A percentile compares a stretch with the other conserved stretches of the same genome.
Conservation (phyloP, 345 rosid genomes). For the Eutrema heterophyllum region DNA sequence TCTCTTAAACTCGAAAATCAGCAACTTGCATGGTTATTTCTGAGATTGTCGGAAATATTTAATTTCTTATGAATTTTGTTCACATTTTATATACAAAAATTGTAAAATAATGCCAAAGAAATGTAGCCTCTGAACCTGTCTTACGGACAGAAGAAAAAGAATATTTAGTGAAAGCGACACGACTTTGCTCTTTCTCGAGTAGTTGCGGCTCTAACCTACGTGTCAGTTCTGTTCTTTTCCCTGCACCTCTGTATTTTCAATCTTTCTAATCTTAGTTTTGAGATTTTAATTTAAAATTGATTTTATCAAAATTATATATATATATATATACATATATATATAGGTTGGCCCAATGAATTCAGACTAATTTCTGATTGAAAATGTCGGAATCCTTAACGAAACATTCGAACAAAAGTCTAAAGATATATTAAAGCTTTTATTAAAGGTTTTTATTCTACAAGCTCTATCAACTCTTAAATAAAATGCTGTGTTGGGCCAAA, state of each 20-base stretch:
- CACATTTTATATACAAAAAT: background rate
- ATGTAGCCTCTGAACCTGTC: conserved; percentile 20
- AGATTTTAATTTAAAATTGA: background rate
- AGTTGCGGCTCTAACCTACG: conserved; percentile 35
- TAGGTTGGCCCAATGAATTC: background rate
- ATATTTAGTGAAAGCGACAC: conserved; percentile 28
- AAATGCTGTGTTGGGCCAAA: conserved; percentile 3
- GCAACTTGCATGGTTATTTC: conserved; percentile 24
- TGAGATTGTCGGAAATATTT: conserved; percentile 20
- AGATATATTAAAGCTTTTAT: background rate
- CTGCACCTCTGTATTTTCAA: conserved; percentile 9
- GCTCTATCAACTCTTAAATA: background rate
- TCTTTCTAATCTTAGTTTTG: background rate
- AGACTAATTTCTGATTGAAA: background rate
- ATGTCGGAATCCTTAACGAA: background rate
- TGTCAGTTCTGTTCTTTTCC: conserved; percentile 17
- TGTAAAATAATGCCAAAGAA: background rate
- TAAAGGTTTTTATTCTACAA: background rate
- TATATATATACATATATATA: too few relatives aligned
- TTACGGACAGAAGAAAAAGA: conserved; percentile 16
- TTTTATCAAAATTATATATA: background rate
- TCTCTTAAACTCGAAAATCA: conserved; percentile 1
- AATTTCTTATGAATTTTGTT: background rate
- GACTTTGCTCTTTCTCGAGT: conserved; percentile 34
- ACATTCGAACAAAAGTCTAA: background rate